Base-by-base conservation (phyloP, 179 eudicot species). In the Spinacia oleracea region DNA sequence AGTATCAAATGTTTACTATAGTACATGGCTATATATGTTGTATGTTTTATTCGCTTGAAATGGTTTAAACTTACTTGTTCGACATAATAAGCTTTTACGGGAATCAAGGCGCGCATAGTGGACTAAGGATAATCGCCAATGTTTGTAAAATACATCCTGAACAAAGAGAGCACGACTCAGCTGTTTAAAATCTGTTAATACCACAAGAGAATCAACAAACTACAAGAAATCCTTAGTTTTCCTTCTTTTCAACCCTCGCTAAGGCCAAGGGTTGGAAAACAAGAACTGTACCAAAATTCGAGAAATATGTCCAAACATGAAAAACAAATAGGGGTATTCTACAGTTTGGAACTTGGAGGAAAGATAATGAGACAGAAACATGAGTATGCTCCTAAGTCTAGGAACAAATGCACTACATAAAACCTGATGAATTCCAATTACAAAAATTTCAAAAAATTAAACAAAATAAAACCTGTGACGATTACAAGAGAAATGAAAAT, bases 31-130 rank as follows among this genome's bases (percentile, higher is more conserved):
- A 14, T 3, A 12, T 2, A 48, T 48, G 53, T 48, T 48, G 5
- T 9, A 48, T 0, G 53, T 48, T 48, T 48, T 14, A n/a, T 48
- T 14, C 20, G 20, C 4, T 48, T 48, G 53, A 2, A 16, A 48
- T 48, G 18, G 53, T 48, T 48, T 0, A 48, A 48, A 48, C 16
- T 48, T 48, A 48, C 53, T 48, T 48, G 53, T n/a, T n/a, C n/a
- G 53, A 38, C 20, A 48, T 48, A 48, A 48, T 48, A 48, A 48
- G 20, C 20, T 12, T 48, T 48, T 15, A 48, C 5, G 53, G 4
- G 53, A 48, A 48, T 48, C 53, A 48, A 89, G 91, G 97, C 92
- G 89, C 89, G 0, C 40, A 38, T 38, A 38, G 6, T 38, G 4
- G 40, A 38, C 40, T 38, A 38, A 38, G 40, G 40, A 38, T 1